Evolutionary conservation across 2,329 filamentous ascomycete genomes (phyloP), one percentile per base, ranked within the genome.

Genomic region (Colletotrichum sp.): DNA sequence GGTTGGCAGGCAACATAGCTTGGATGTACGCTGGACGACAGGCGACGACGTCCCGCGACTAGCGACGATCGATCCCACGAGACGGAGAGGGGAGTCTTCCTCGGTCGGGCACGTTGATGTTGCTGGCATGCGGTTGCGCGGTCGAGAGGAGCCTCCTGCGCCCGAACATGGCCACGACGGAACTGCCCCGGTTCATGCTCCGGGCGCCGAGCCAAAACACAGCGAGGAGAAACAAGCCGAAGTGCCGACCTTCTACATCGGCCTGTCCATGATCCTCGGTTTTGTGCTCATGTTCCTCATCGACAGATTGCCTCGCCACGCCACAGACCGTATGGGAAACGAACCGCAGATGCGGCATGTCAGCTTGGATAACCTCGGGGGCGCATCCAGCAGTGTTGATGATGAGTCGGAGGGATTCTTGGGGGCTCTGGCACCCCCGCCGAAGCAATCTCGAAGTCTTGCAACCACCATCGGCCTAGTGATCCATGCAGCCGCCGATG

Each of bases 231-330:
- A 82, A 10, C 80, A 83, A 61, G 60, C 75, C 10, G 86, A 88
- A 60, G 84, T 92, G 87, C 91, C 96, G 83, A 88, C 91, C 0
- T 92, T 93, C 78, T 97, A 95, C 85, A 94, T 99, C 74, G 97
- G 97, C 7, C 89, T 99, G 70, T 95, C 96, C 3, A 88, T 99
- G 67, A 92, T 98, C 71, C 87, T 95, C 18, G 97, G 97, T 15
- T 99, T 99, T 84, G 92, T 98, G 73, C 90, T 98, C 78, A 99
- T 99, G 97, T 99, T 98, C 82, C 90, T 99, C 26, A 94, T 99
- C 81, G 96, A 99, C 85, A 93, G 95, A 67, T 86, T 98, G 10
- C 95, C 96, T 9, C 92, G 92, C 55, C 94, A 96, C 82, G 92
- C 93, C 8, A 90, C 91, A 2, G 90, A 94, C 24, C 89, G 90